Evolutionary conservation across 2,329 filamentous ascomycete genomes (phyloP).

Genomic region (Ophiocordyceps unilateralis): DNA sequence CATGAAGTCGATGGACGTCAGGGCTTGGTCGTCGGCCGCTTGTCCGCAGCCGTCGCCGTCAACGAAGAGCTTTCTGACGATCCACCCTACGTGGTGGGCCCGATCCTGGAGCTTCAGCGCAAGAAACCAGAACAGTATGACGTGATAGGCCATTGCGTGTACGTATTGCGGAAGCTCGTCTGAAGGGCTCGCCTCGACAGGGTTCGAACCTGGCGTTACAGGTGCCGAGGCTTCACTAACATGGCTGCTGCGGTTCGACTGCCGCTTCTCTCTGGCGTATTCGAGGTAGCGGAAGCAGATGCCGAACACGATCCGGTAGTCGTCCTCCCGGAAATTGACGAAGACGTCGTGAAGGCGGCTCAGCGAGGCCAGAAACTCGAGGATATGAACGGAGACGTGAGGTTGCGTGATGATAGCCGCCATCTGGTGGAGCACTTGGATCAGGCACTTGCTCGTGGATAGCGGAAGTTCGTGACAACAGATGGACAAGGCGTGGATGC

Average conservation of each 20-base stretch:
- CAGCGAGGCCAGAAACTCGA: constrained; percentile 85
- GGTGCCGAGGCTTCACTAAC: constrained; percentile 23
- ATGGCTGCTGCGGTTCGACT: constrained; percentile 26
- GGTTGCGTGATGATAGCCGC: constrained; percentile 90
- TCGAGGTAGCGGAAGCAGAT: constrained; percentile 91
- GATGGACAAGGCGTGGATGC: constrained; percentile 85
- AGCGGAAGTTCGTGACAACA: constrained; percentile 88
- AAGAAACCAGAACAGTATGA: constrained; percentile 94
- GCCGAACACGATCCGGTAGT: constrained; percentile 86
- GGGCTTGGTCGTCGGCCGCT: constrained; percentile 74
- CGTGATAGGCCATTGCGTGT: constrained; percentile 82
- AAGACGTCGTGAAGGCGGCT: constrained; percentile 73
- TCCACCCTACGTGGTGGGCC: constrained; percentile 73
- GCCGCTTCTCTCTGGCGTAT: constrained; percentile 56
- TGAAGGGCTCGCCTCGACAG: constrained; percentile 16
- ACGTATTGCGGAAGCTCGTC: constrained; percentile 87
- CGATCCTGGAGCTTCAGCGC: constrained; percentile 73
- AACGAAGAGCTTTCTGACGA: constrained; percentile 69
- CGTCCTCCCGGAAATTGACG: constrained; percentile 76
- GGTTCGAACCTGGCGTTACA: constrained; percentile 5
- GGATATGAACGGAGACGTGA: constrained; percentile 79
- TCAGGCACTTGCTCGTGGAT: constrained; percentile 70
- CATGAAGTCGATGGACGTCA: constrained; percentile 91
- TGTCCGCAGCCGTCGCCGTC: constrained; percentile 54
- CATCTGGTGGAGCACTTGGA: constrained; percentile 82